These are phyloP conservation scores for Acrocalymma vagum DNA, from an alignment of 2,329 filamentous ascomycete genomes.

Conservation along the genomic window DNA sequence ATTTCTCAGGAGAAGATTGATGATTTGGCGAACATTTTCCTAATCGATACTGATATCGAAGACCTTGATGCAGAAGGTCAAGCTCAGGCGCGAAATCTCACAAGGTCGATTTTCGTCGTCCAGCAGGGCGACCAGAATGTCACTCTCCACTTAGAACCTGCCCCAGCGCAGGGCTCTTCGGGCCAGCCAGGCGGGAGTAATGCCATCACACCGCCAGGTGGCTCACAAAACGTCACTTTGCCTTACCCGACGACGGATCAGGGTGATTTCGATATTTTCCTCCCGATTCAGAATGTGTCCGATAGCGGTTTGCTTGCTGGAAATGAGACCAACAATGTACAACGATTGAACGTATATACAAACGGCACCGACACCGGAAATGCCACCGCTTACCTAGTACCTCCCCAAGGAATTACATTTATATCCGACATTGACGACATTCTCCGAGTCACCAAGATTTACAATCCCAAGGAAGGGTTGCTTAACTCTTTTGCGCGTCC, in stretches of 20 bases:
- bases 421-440: slow-evolving; percentile 84
- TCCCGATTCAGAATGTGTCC: slow-evolving; percentile 68
- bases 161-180: slow-evolving; percentile 63
- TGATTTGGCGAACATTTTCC: slow-evolving; percentile 73
- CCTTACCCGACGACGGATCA: slow-evolving; percentile 71
- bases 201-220: slow-evolving; percentile 63
- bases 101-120: slow-evolving; percentile 76
- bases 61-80: slow-evolving; percentile 67
- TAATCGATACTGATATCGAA: slow-evolving; percentile 70
- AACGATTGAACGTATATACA: slow-evolving; percentile 73
- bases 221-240: slow-evolving; percentile 68
- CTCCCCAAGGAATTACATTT: slow-evolving; percentile 73
- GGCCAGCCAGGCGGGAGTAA: slow-evolving; percentile 59
- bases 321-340: slow-evolving; percentile 70
- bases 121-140: slow-evolving; percentile 73
- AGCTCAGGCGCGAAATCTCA: slow-evolving; percentile 76
- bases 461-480: slow-evolving; percentile 75
- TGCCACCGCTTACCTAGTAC: slow-evolving; percentile 79
- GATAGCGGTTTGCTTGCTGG: slow-evolving; percentile 63
- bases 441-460: slow-evolving; percentile 82
- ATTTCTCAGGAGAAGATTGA: slow-evolving; percentile 71
- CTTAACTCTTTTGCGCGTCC: slow-evolving; percentile 78
- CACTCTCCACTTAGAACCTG: slow-evolving; percentile 68
- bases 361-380: slow-evolving; percentile 73
- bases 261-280: slow-evolving; percentile 78